phyloP scores from a whole-genome alignment of 495 filamentous ascomycete genomes.

The Jackrogersella minutella region DNA sequence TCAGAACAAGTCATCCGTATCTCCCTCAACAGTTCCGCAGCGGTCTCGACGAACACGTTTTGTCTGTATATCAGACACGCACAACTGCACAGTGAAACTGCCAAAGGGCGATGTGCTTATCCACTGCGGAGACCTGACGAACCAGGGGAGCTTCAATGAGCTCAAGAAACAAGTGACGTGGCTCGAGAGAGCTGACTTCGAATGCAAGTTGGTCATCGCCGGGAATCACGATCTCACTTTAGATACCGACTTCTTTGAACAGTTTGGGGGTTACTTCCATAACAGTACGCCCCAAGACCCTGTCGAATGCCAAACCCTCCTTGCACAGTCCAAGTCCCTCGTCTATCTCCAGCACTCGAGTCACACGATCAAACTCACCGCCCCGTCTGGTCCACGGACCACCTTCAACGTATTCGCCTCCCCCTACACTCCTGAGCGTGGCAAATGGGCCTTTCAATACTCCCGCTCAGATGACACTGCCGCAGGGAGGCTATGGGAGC shows the following conservation, averaged over 20 bases:
- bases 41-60: constrained; percentile 51
- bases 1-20: constrained; percentile 2
- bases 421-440: constrained; percentile 69
- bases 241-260: constrained; percentile 67
- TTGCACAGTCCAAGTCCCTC: constrained; percentile 64
- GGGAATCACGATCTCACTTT: constrained; percentile 86
- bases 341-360: constrained; percentile 72
- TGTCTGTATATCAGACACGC: constrained; percentile 89
- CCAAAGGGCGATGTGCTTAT: constrained; percentile 89
- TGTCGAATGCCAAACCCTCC: constrained; percentile 62
- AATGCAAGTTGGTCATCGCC: constrained; percentile 82
- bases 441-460: constrained; percentile 79
- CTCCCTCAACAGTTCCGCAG: constrained; percentile 5
- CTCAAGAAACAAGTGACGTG: constrained; percentile 69
- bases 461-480: constrained; percentile 43
- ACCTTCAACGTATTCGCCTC: constrained; percentile 80
- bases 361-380: constrained; percentile 62
- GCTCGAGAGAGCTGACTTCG: constrained; percentile 79
- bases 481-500: constrained; percentile 60
- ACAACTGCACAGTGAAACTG: constrained; percentile 71
- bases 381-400: constrained; percentile 67
- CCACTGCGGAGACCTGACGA: constrained; percentile 89
- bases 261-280: constrained; percentile 66
- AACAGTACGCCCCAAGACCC: constrained; percentile 65
- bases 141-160: constrained; percentile 76